Percentiles rank a stretch among this genome's conserved stretches.
These are phyloP conservation scores for Ettlia oleoabundans DNA, from an alignment of 139 green algal genomes.

Conservation along the genomic window DNA sequence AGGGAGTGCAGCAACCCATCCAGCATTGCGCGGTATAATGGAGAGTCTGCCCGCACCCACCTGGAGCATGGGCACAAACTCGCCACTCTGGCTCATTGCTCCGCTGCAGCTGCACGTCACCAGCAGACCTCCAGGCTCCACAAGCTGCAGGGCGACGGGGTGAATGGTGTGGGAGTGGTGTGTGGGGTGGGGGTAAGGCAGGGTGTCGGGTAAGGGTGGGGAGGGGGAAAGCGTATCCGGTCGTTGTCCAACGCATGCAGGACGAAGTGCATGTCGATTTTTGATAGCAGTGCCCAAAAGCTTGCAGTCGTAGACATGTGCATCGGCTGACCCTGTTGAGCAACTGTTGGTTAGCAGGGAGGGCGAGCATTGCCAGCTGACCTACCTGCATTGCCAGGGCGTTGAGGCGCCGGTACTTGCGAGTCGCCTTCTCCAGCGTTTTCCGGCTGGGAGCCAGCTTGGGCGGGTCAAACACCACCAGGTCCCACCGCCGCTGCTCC, in stretches of 20 bases:
- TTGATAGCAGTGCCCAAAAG: no score
- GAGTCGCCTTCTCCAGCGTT: constrained; percentile 44
- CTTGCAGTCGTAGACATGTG: no score
- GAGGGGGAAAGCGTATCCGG: no score
- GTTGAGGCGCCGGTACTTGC: constrained; percentile 75
- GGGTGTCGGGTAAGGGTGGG: no score
- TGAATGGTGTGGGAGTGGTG: neutral
- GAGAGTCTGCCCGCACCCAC: no score
- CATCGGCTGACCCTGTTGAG: no score
- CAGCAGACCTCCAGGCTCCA: constrained; percentile 84
- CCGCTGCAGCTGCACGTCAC: constrained; percentile 95
- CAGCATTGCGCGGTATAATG: no score
- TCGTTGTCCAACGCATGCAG: no score
- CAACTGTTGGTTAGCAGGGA: no score
- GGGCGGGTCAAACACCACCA: constrained; percentile 95
- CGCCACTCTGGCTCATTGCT: constrained; percentile 79
- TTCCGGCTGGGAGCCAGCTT: constrained; percentile 90
- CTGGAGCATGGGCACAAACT: constrained; percentile 63
- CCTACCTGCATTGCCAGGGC: constrained; percentile 50
- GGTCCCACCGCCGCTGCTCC: constrained; percentile 67
- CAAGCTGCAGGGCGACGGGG: constrained; percentile 59
- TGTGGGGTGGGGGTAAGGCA: no score
- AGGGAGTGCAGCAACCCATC: no score
- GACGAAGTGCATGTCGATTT: no score
- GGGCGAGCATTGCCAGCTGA: neutral